phyloP scores from a whole-genome alignment of 148 eudicot species.

The Mesembryanthemum crystallinum region DNA sequence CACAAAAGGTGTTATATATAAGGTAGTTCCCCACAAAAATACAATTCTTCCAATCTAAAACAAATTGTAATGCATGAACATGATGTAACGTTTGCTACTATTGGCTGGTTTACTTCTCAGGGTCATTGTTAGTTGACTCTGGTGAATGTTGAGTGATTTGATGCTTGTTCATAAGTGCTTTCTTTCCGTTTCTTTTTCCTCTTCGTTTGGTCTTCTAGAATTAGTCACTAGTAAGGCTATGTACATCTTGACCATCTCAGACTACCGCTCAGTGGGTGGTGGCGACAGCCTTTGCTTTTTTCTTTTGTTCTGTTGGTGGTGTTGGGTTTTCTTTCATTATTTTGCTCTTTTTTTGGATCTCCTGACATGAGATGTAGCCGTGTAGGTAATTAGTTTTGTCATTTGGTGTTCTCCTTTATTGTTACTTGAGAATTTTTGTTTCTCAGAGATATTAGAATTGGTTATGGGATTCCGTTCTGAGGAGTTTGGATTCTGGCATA shows the following conservation, averaged over 20 bases:
- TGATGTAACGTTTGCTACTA: background rate
- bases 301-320: background rate
- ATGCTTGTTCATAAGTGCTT: background rate
- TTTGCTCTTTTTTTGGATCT: background rate
- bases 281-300: too few relatives aligned
- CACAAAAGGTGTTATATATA: too few relatives aligned
- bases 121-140: background rate
- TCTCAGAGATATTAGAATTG: too few relatives aligned
- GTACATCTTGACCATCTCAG: too few relatives aligned
- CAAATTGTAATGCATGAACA: too few relatives aligned
- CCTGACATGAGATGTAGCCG: background rate
- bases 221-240: too few relatives aligned
- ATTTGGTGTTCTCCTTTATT: background rate
- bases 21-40: too few relatives aligned
- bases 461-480: conserved; percentile 16
- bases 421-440: background rate
- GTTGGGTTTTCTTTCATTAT: background rate
- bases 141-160: background rate
- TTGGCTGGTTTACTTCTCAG: background rate
- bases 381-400: background rate
- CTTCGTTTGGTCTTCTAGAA: background rate
- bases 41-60: too few relatives aligned
- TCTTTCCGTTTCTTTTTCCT: background rate
- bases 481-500: conserved; percentile 18
- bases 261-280: too few relatives aligned